Conservation (phyloP, 495 filamentous ascomycete genomes). For the Copromyces sp. region DNA sequence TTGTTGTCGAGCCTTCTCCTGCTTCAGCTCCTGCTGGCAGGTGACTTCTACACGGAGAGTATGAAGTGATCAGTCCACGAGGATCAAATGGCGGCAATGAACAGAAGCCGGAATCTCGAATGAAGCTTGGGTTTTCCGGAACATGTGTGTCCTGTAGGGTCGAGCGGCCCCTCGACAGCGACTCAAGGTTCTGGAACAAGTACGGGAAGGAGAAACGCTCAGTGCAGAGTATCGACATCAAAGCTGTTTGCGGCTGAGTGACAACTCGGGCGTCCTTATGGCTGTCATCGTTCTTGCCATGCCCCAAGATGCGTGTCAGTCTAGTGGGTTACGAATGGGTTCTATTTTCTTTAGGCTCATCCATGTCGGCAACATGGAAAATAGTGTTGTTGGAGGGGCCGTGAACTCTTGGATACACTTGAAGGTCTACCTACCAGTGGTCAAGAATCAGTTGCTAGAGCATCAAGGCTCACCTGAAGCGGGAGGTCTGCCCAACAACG, state of each 20-base stretch:
- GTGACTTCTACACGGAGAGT: background rate
- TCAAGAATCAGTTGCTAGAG: background rate
- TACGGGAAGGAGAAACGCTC: background rate
- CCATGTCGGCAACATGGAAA: background rate
- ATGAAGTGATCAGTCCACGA: background rate
- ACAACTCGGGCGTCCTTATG: background rate
- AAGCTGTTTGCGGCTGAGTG: background rate
- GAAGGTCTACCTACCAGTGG: background rate
- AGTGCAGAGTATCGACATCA: background rate
- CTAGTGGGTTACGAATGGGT: background rate
- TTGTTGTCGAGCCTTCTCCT: background rate
- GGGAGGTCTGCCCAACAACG: background rate
- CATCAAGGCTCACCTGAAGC: background rate
- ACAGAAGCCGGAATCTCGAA: no score
- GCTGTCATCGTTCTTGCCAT: background rate
- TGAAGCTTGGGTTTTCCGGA: background rate
- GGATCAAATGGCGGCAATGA: background rate
- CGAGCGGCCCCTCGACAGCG: background rate
- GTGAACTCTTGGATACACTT: background rate
- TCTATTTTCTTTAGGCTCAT: background rate
- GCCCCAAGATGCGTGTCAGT: background rate
- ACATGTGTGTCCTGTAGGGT: background rate
- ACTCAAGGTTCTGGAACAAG: background rate
- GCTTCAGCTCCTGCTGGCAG: background rate
- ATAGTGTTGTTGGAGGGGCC: background rate